phyloP scores from a whole-genome alignment of 2,329 filamentous ascomycete species.

The Anisogramma anomala region DNA sequence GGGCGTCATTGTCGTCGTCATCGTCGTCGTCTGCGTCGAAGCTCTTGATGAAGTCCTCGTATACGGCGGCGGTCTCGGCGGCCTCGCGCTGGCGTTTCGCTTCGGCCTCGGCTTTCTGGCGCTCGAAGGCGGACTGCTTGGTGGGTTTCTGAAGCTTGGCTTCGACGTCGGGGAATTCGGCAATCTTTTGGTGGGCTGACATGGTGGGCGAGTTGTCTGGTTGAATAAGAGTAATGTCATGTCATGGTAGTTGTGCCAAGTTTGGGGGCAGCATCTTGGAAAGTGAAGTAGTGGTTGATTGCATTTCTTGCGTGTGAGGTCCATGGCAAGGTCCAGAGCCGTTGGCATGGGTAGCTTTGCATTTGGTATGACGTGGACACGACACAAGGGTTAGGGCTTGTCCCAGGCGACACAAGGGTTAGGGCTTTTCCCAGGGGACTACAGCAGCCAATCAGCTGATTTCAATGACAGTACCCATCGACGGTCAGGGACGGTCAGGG shows the following conservation, averaged over 20 bases:
- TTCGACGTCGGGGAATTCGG: constrained; percentile 58
- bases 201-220: constrained; percentile 23
- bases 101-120: constrained; percentile 78
- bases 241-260: neutral
- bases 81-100: constrained; percentile 76
- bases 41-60: constrained; percentile 77
- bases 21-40: constrained; percentile 52
- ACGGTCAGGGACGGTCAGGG: no score
- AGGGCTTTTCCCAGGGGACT: no score
- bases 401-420: no score
- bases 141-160: constrained; percentile 68
- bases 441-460: no score
- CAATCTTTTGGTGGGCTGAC: constrained; percentile 36
- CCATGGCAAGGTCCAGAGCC: no score
- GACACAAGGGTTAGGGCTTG: no score
- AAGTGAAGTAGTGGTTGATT: neutral
- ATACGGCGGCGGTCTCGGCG: constrained; percentile 76
- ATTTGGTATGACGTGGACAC: no score
- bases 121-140: constrained; percentile 81
- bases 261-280: neutral
- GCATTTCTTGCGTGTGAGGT: no score
- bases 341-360: no score
- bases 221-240: neutral
- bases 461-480: no score
- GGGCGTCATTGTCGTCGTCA: constrained; percentile 21